A percentile compares a stretch with the other conserved stretches of the same genome.
These are phyloP conservation scores for Pseudopyricularia cyperi DNA, from an alignment of 2,329 filamentous ascomycete species.

Conservation along the genomic window DNA sequence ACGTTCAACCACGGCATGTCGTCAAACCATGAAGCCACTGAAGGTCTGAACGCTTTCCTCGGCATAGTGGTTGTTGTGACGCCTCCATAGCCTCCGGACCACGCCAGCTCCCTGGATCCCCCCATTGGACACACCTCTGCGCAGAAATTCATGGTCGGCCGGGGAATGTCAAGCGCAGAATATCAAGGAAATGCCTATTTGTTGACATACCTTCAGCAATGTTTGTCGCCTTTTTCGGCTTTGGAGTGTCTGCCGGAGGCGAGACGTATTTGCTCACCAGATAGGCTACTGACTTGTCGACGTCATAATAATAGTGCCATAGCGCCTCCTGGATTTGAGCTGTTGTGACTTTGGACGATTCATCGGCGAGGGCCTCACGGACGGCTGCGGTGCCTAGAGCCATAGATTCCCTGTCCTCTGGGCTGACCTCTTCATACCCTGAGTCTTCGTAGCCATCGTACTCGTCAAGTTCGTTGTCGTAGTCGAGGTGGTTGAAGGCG, in stretches of 20 bases:
- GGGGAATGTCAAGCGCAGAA: background rate
- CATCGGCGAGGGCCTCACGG: constrained; percentile 47
- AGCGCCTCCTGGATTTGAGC: constrained; percentile 75
- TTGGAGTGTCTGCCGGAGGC: constrained; percentile 13
- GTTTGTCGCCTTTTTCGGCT: background rate
- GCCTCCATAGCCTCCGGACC: background rate
- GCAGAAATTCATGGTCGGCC: background rate
- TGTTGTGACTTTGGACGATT: constrained; percentile 40
- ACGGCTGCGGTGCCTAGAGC: constrained; percentile 54
- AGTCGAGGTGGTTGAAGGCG: constrained; percentile 33
- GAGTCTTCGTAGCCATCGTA: constrained; percentile 32
- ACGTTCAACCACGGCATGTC: constrained; percentile 79
- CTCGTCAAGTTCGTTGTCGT: constrained; percentile 37
- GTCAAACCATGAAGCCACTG: constrained; percentile 46
- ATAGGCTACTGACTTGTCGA: constrained; percentile 74
- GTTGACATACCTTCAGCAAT: background rate
- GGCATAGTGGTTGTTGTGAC: background rate
- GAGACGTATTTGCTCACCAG: constrained; percentile 52
- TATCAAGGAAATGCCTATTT: background rate
- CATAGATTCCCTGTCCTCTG: constrained; percentile 39
- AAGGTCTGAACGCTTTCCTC: background rate
- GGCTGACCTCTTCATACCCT: constrained; percentile 30
- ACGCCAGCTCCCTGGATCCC: background rate
- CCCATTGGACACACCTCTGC: background rate
- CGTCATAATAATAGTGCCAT: constrained; percentile 94